Percentiles rank a stretch among this genome's conserved stretches.
Conservation (phyloP, 164 flowering plant genomes). For the Amborella trichopoda region DNA sequence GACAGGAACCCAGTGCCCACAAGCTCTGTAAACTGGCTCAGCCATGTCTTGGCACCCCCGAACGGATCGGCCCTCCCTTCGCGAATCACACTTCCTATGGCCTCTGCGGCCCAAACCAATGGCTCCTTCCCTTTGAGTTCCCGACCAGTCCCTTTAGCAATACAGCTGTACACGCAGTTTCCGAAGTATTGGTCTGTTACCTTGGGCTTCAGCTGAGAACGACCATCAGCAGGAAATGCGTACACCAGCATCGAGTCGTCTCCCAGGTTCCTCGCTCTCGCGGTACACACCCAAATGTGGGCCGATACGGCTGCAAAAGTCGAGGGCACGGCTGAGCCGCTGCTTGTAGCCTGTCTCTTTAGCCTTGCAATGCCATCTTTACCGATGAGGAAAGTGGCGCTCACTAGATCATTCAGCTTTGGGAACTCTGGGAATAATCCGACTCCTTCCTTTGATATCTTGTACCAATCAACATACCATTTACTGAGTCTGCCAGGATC, state of each 20-base stretch:
- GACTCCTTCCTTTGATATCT: too few species aligned
- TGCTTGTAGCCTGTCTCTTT: too few species aligned
- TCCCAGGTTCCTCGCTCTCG: conserved; percentile 6
- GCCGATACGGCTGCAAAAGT: conserved; percentile 23
- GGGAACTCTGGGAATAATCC: too few species aligned
- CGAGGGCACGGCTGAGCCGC: too few species aligned
- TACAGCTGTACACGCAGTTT: conserved; percentile 20
- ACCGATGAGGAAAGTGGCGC: too few species aligned
- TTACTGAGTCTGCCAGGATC: too few species aligned
- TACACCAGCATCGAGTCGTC: conserved; percentile 6
- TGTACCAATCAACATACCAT: too few species aligned
- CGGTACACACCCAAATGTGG: conserved; percentile 25
- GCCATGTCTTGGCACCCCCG: conserved; percentile 15
- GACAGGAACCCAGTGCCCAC: not conserved
- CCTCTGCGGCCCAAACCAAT: conserved; percentile 12
- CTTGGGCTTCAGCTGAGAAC: conserved; percentile 15
- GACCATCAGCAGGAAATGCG: conserved; percentile 16
- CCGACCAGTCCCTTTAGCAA: not conserved
- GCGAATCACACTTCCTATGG: conserved; percentile 13
- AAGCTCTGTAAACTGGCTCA: not conserved
- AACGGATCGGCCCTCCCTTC: conserved; percentile 7
- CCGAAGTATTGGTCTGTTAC: conserved; percentile 39
- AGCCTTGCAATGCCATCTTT: too few species aligned
- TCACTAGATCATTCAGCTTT: too few species aligned
- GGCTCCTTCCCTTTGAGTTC: conserved; percentile 21